Evolutionary conservation across 2,329 filamentous ascomycete species (phyloP), one percentile per base, ranked within the genome.

Genomic region (Coniochaeta pulveracea): DNA sequence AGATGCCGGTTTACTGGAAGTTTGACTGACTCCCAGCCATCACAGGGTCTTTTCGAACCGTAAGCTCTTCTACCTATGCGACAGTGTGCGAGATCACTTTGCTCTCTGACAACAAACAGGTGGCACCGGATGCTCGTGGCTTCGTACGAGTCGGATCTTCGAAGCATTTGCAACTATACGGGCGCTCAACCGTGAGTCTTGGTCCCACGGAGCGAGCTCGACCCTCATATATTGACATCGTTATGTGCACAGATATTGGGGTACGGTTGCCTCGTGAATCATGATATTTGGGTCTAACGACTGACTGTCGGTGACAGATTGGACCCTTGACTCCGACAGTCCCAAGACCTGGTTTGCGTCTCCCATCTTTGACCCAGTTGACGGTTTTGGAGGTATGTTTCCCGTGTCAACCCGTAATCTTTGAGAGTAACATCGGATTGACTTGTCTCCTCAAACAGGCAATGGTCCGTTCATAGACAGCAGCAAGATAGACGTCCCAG

Each of bases 341-440:
- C 25, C 21, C 14, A 16, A 31, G 17, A 14, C 28, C 17, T 31
- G 28, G 33, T 31, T 41, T 11, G 37, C 44, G 10, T 35, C 45
- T 2, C 43, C 45, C 11, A 29, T 47, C 12, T 47, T 47, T 17
- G 43, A 47, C 33, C 41, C 43, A 5, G 42, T 39, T 2, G 43
- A 46, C 19, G 44, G 40, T 9, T 47, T 43, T 14, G 28, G 28
- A 31, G 28, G 28, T 31, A 14, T 14, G 18, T 19, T n/a, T 19
- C 18, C 3, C 22, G 14, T 23, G 21, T 8, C n/a, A 23, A 23
- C 21, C 21, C 21, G 21, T 23, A n/a, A 8, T 23, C 8, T 8
- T n/a, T n/a, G 21, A 23, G 21, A 10, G 22, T 37, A 10, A 39
- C 5, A 10, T n/a, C n/a, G n/a, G 3, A 4, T n/a, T 31, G n/a